phyloP scores from a whole-genome alignment of 2,329 filamentous ascomycete genomes.

The Phoma sp. region DNA sequence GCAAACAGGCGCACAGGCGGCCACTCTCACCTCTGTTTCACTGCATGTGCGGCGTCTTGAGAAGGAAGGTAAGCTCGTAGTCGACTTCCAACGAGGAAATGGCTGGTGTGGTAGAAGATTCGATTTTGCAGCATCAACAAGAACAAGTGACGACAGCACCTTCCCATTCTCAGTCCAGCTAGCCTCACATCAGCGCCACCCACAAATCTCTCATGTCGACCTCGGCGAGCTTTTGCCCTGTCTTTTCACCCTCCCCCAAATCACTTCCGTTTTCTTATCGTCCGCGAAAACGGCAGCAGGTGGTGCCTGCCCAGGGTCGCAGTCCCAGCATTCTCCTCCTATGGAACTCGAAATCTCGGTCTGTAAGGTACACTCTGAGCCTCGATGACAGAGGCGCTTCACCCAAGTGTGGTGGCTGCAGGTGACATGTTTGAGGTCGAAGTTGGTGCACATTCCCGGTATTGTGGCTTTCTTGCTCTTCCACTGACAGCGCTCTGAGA shows the following conservation, averaged over 20 bases:
- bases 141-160: too few species aligned
- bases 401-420: slow-evolving; percentile 30
- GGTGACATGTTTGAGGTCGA: slow-evolving; percentile 29
- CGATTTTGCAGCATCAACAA: too few species aligned
- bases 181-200: not conserved
- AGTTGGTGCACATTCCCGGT: slow-evolving; percentile 29
- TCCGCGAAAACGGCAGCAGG: slow-evolving; percentile 28
- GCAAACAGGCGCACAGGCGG: too few species aligned
- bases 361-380: slow-evolving; percentile 18
- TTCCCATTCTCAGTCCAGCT: not conserved
- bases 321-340: slow-evolving; percentile 34
- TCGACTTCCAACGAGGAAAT: too few species aligned
- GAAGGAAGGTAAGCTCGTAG: too few species aligned
- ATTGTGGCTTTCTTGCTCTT: not conserved
- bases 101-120: too few species aligned
- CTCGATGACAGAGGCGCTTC: slow-evolving; percentile 25
- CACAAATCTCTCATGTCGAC: not conserved
- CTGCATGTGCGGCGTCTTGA: too few species aligned
- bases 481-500: not conserved
- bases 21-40: too few species aligned
- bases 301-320: slow-evolving; percentile 30
- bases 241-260: slow-evolving; percentile 24
- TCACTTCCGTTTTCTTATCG: slow-evolving; percentile 19
- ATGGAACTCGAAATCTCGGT: slow-evolving; percentile 27
- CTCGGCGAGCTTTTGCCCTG: slow-evolving; percentile 7